phyloP scores from a whole-genome alignment of 345 rosid genomes.

The Acer campestre region DNA sequence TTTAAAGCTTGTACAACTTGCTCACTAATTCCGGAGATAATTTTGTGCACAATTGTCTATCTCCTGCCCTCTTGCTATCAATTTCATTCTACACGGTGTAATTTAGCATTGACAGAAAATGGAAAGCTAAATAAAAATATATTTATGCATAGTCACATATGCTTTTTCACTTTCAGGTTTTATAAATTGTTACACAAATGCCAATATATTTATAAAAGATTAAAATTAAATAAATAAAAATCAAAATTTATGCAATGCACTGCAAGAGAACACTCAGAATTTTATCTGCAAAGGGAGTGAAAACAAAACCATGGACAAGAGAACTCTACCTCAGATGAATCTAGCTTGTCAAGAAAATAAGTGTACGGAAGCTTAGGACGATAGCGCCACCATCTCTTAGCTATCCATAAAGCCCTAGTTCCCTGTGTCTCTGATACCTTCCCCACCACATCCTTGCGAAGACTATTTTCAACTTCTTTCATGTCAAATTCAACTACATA shows the following conservation, averaged over 20 bases:
- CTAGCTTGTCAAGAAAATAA: slow-evolving; percentile 91
- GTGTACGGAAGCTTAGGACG: slow-evolving; percentile 93
- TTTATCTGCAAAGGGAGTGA: neutral
- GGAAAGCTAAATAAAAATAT: neutral
- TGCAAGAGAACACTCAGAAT: slow-evolving; percentile 11
- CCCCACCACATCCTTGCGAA: slow-evolving; percentile 72
- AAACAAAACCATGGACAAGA: slow-evolving; percentile 3
- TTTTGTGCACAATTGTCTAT: neutral
- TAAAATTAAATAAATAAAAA: neutral
- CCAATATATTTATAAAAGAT: neutral
- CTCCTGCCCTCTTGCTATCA: neutral
- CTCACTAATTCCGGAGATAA: neutral
- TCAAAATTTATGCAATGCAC: neutral
- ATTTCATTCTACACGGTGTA: neutral
- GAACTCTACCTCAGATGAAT: slow-evolving; percentile 70
- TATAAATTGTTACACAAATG: neutral
- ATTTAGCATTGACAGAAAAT: neutral
- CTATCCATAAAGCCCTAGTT: slow-evolving; percentile 87
- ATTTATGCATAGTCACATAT: neutral
- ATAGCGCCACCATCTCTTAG: slow-evolving; percentile 98
- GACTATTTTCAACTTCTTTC: slow-evolving; percentile 96
- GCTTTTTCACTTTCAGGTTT: neutral
- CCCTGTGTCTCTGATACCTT: slow-evolving; percentile 63
- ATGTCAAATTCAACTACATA: slow-evolving; percentile 95
- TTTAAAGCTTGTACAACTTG: neutral